phyloP scores from a whole-genome alignment of 805 yeast genomes.

The Saccharomycopsis vini region DNA sequence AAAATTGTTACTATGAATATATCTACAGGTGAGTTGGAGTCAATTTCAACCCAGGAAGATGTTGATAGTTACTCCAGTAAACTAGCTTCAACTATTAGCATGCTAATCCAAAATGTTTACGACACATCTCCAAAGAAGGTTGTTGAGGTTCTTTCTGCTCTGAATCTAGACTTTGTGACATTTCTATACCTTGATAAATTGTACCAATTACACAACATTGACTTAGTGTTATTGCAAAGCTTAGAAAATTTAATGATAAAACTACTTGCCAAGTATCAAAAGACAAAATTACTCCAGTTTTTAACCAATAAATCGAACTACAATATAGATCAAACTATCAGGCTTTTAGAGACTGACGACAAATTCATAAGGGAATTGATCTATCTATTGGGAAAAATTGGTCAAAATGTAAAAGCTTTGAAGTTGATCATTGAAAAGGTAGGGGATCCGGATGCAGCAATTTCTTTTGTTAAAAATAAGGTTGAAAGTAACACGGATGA shows the following conservation, averaged over 20 bases:
- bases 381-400: constrained; percentile 71
- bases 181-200: constrained; percentile 60
- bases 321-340: constrained; percentile 62
- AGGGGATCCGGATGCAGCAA: constrained; percentile 73
- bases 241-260: constrained; percentile 62
- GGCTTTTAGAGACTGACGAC: constrained; percentile 32
- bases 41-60: constrained; percentile 22
- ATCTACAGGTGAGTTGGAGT: constrained; percentile 27
- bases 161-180: constrained; percentile 39
- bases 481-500: constrained; percentile 47
- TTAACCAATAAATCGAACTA: constrained; percentile 52
- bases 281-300: constrained; percentile 43
- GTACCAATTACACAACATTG: constrained; percentile 36
- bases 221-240: constrained; percentile 24
- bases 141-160: constrained; percentile 35
- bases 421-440: constrained; percentile 67
- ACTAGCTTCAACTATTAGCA: constrained; percentile 36
- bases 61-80: constrained; percentile 29
- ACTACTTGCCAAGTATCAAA: constrained; percentile 29
- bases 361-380: constrained; percentile 61
- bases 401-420: constrained; percentile 70
- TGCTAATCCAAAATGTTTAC: constrained; percentile 56
- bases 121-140: constrained; percentile 51
- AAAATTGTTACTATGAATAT: constrained; percentile 38
- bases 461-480: constrained; percentile 54